Conservation (phyloP, 2,329 filamentous ascomycete species). For the Grosmannia clavigera region DNA sequence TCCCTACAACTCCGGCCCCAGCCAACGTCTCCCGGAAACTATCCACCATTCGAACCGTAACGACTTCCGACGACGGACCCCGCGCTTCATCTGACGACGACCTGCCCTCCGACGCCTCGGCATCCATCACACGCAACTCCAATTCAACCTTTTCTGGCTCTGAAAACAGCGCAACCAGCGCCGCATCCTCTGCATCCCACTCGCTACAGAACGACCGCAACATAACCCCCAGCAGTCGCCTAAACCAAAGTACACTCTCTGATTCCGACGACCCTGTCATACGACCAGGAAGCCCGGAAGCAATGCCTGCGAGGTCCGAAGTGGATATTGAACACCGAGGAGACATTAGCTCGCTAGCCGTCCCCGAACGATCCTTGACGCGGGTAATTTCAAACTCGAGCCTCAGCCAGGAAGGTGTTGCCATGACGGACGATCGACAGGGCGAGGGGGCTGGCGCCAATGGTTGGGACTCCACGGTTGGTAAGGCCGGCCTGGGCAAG, state of each 20-base stretch:
- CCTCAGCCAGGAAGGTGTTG: neutral
- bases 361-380: neutral
- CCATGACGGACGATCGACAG: constrained; percentile 8
- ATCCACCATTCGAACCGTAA: constrained; percentile 44
- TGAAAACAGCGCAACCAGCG: constrained; percentile 40
- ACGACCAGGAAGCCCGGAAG: neutral
- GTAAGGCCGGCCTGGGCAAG: constrained; percentile 59
- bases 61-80: constrained; percentile 35
- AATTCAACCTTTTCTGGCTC: constrained; percentile 45
- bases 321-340: constrained; percentile 17
- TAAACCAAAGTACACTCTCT: constrained; percentile 20
- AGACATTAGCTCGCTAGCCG: constrained; percentile 10
- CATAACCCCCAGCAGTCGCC: constrained; percentile 21
- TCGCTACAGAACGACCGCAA: constrained; percentile 20
- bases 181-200: constrained; percentile 26
- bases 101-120: constrained; percentile 24
- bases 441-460: constrained; percentile 22
- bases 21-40: constrained; percentile 21
- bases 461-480: constrained; percentile 51
- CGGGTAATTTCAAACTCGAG: neutral
- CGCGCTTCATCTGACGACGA: constrained; percentile 29
- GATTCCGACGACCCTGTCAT: neutral
- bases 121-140: constrained; percentile 19
- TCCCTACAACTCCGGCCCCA: constrained; percentile 8
- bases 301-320: constrained; percentile 1